These are phyloP conservation scores for Acanthamoeba lenticulata DNA, from an alignment of 208 protist genomes.

Conservation along the genomic window DNA sequence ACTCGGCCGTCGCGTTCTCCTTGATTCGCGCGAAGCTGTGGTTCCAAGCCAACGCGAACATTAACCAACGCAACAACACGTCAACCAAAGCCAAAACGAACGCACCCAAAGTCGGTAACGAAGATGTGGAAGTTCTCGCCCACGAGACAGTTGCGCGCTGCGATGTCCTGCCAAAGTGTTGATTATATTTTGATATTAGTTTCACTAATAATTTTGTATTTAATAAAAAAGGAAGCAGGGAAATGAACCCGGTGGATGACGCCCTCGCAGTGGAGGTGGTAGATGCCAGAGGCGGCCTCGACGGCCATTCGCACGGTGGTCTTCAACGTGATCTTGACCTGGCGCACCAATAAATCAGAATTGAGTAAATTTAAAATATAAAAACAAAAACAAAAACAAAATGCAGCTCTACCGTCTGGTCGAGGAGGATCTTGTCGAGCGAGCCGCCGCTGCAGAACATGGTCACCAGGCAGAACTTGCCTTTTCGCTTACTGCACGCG, in stretches of 20 bases:
- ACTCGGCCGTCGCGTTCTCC: conserved; percentile 46
- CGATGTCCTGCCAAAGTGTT: neutral
- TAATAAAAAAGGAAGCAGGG: neutral
- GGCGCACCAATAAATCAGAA: neutral
- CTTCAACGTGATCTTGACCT: neutral
- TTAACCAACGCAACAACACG: too few species aligned
- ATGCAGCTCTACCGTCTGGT: neutral
- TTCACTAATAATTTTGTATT: too few species aligned
- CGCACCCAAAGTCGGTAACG: conserved; percentile 42
- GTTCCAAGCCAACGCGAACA: too few species aligned
- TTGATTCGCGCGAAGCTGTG: conserved; percentile 31
- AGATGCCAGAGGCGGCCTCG: neutral
- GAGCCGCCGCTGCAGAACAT: conserved; percentile 57
- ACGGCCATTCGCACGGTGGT: conserved; percentile 12
- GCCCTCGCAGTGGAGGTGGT: conserved; percentile 32
- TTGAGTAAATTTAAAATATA: neutral
- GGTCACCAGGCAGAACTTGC: conserved; percentile 43
- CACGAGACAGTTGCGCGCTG: conserved; percentile 33
- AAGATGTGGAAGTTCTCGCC: neutral
- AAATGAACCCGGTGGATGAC: neutral
- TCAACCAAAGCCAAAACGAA: neutral
- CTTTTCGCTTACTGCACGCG: conserved; percentile 45
- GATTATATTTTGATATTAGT: too few species aligned
- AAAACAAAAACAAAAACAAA: neutral
- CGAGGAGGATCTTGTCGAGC: conserved; percentile 32